Evolutionary conservation across 179 eudicot genomes (phyloP).

Genomic region (Silene vulgaris): DNA sequence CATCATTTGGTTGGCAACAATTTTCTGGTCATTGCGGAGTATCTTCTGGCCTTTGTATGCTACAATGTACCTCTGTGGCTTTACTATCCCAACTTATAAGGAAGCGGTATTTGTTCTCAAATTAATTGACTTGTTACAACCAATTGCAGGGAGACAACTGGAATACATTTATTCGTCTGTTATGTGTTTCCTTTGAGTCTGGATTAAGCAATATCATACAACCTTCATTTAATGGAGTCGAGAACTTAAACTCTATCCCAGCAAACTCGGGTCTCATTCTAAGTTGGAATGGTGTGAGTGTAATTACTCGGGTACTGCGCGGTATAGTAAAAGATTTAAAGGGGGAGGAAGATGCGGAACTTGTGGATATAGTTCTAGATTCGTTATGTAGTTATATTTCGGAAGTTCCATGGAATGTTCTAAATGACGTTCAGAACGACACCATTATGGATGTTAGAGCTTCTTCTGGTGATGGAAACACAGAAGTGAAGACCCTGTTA

Average conservation of each 20-base stretch:
- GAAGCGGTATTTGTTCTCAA: neutral
- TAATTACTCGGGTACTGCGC: slow-evolving; percentile 48
- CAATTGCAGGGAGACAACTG: slow-evolving; percentile 44
- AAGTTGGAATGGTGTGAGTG: slow-evolving; percentile 55
- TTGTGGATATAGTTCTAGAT: slow-evolving; percentile 32
- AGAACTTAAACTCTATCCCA: slow-evolving; percentile 22
- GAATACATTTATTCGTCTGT: slow-evolving; percentile 36
- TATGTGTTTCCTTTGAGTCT: slow-evolving; percentile 52
- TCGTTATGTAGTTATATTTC: slow-evolving; percentile 31
- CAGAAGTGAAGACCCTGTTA: slow-evolving; percentile 35
- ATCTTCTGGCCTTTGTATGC: slow-evolving; percentile 48
- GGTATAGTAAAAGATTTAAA: slow-evolving; percentile 50
- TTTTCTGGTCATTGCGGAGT: slow-evolving; percentile 49
- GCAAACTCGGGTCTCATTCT: slow-evolving; percentile 23
- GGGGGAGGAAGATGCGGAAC: slow-evolving; percentile 35
- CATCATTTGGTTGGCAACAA: slow-evolving; percentile 57
- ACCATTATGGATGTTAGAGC: slow-evolving; percentile 10
- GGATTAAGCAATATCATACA: slow-evolving; percentile 37
- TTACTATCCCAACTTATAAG: neutral
- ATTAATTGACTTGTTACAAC: slow-evolving; percentile 8
- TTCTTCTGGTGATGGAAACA: slow-evolving; percentile 21
- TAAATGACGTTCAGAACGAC: slow-evolving; percentile 29
- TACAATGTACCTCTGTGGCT: slow-evolving; percentile 6
- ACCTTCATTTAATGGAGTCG: slow-evolving; percentile 20
- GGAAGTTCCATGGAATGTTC: slow-evolving; percentile 48